Conservation (phyloP, 352 stramenopile species). For the Pseudoperonospora humuli region DNA sequence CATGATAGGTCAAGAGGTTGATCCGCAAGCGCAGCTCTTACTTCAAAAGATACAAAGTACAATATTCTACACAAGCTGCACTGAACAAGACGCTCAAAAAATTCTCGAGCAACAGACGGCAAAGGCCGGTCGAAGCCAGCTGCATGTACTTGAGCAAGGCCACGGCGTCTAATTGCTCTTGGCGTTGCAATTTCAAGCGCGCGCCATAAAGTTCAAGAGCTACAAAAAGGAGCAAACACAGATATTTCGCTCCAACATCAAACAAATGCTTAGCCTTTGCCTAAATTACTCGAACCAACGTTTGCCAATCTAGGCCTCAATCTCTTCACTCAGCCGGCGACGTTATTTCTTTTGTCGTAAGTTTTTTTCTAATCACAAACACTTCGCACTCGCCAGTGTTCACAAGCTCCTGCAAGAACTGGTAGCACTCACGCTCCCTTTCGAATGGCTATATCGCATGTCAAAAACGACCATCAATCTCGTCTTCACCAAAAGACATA, state of each 20-base stretch:
- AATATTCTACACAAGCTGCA: too few species aligned
- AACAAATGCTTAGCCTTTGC: not conserved
- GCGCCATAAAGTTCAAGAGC: not conserved
- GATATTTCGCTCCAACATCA: not conserved
- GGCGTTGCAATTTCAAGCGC: not conserved
- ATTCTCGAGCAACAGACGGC: too few species aligned
- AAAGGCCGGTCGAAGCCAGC: too few species aligned
- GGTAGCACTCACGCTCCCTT: conserved; percentile 35
- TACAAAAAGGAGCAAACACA: not conserved
- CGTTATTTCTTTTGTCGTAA: not conserved
- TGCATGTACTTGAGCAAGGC: too few species aligned
- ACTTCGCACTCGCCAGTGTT: conserved; percentile 64
- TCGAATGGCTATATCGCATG: conserved; percentile 30
- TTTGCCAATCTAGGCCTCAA: not conserved
- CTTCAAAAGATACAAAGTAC: too few species aligned
- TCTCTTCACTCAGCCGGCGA: not conserved
- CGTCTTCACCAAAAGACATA: not conserved
- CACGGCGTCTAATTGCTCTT: too few species aligned
- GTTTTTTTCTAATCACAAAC: conserved; percentile 36
- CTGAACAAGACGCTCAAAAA: too few species aligned
- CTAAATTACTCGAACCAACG: not conserved
- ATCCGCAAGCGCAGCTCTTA: too few species aligned
- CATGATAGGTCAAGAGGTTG: too few species aligned
- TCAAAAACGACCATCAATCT: not conserved
- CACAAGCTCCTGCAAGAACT: conserved; percentile 61